phyloP scores from a whole-genome alignment of 495 filamentous ascomycete species.

The Gamarada debralockiae region DNA sequence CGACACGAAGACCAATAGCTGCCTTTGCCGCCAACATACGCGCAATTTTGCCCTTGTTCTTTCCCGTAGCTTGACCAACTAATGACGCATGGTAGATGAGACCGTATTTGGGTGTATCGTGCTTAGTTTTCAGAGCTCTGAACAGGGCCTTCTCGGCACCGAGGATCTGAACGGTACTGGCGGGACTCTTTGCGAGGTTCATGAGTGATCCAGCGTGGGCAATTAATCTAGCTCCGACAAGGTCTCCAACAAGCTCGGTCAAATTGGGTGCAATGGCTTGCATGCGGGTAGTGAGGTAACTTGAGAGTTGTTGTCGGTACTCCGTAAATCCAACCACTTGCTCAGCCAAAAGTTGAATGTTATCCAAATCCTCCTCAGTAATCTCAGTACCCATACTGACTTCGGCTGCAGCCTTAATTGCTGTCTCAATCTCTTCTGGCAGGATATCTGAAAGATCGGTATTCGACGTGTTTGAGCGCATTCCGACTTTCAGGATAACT shows the following conservation, averaged over 20 bases:
- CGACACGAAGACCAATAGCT: constrained; percentile 86
- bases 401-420: constrained; percentile 91
- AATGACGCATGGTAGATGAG: constrained; percentile 97
- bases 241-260: constrained; percentile 87
- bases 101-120: constrained; percentile 98
- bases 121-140: constrained; percentile 97
- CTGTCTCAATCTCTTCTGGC: constrained; percentile 90
- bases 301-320: constrained; percentile 81
- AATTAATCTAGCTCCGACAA: constrained; percentile 93
- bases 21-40: constrained; percentile 93
- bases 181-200: constrained; percentile 94
- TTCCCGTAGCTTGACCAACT: constrained; percentile 92
- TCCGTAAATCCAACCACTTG: constrained; percentile 89
- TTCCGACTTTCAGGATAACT: constrained; percentile 82
- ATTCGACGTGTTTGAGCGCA: constrained; percentile 69
- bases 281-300: constrained; percentile 91
- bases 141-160: constrained; percentile 99
- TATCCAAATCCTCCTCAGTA: constrained; percentile 79
- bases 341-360: constrained; percentile 85
- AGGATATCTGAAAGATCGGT: constrained; percentile 88
- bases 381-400: constrained; percentile 99
- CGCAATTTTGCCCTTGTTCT: constrained; percentile 99
- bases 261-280: constrained; percentile 95
- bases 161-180: constrained; percentile 94
- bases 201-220: constrained; percentile 92